Conservation (phyloP, 495 filamentous ascomycete genomes). For the Penicillium simplicissimum region DNA sequence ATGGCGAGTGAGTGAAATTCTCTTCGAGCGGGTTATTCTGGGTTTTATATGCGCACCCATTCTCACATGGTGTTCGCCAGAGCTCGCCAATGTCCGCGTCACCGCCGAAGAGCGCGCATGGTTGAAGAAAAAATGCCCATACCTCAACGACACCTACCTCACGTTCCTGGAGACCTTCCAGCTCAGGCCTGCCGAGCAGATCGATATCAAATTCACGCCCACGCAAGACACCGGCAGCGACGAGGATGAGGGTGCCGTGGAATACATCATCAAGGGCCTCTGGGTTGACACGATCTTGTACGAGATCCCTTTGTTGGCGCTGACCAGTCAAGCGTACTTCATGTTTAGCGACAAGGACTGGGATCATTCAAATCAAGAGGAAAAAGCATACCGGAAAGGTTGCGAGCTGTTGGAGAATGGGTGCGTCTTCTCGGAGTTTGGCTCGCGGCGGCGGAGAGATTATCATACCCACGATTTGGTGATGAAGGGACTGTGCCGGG, state of each 20-base stretch:
- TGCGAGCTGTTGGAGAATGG: slow-evolving; percentile 73
- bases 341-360: slow-evolving; percentile 90
- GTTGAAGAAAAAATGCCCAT: slow-evolving; percentile 76
- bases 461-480: slow-evolving; percentile 95
- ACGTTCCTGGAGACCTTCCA: slow-evolving; percentile 77
- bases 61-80: slow-evolving; percentile 37
- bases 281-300: slow-evolving; percentile 98
- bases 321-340: slow-evolving; percentile 96
- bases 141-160: slow-evolving; percentile 76
- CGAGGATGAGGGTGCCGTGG: slow-evolving; percentile 69
- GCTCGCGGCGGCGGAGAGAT: slow-evolving; percentile 81
- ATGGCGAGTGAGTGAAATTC: slow-evolving; percentile 62
- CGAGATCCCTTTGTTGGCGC: slow-evolving; percentile 89
- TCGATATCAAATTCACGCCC: slow-evolving; percentile 69
- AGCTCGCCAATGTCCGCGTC: slow-evolving; percentile 75
- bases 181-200: slow-evolving; percentile 75
- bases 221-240: slow-evolving; percentile 64
- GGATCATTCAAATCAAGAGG: slow-evolving; percentile 80
- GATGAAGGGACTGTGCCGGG: slow-evolving; percentile 75
- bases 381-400: slow-evolving; percentile 78
- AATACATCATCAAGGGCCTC: slow-evolving; percentile 71
- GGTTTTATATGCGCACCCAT: neutral
- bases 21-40: too few species aligned
- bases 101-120: slow-evolving; percentile 76
- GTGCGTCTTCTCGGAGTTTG: slow-evolving; percentile 92